Conservation (phyloP, 2,329 filamentous ascomycete species). For the Exophiala viscosa region DNA sequence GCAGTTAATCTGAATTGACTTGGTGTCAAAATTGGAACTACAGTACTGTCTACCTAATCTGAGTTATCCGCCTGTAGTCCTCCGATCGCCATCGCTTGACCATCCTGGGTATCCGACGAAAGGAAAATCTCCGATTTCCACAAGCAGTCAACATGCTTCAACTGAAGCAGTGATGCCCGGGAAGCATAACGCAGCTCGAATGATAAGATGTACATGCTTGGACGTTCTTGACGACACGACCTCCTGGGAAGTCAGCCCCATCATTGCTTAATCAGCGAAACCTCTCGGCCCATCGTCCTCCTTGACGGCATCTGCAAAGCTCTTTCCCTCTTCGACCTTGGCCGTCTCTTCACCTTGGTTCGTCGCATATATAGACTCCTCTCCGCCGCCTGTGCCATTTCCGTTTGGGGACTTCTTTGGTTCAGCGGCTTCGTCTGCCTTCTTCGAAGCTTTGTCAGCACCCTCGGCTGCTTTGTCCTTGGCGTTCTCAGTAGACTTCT, state of each 20-base stretch:
- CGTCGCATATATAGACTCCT: conserved; percentile 17
- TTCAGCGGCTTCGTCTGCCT: conserved; percentile 1
- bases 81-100: too few relatives aligned
- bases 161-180: too few relatives aligned
- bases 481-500: conserved; percentile 3
- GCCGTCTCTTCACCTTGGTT: conserved; percentile 7
- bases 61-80: too few relatives aligned
- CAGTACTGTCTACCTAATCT: too few relatives aligned
- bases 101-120: too few relatives aligned
- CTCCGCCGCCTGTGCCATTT: conserved; percentile 25
- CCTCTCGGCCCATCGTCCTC: conserved; percentile 7
- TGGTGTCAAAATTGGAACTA: too few relatives aligned
- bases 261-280: conserved; percentile 16
- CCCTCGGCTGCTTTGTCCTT: background rate
- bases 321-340: conserved; percentile 4
- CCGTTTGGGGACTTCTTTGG: conserved; percentile 22
- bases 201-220: too few relatives aligned
- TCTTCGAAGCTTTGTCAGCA: background rate
- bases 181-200: too few relatives aligned
- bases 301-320: conserved; percentile 15
- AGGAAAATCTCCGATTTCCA: too few relatives aligned
- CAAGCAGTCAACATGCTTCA: too few relatives aligned
- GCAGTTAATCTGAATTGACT: too few relatives aligned
- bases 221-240: too few relatives aligned
- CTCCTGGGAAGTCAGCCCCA: background rate